Percentiles rank a stretch among this genome's conserved stretches.
Conservation (phyloP, 345 rosid genomes). For the Draba incana region DNA sequence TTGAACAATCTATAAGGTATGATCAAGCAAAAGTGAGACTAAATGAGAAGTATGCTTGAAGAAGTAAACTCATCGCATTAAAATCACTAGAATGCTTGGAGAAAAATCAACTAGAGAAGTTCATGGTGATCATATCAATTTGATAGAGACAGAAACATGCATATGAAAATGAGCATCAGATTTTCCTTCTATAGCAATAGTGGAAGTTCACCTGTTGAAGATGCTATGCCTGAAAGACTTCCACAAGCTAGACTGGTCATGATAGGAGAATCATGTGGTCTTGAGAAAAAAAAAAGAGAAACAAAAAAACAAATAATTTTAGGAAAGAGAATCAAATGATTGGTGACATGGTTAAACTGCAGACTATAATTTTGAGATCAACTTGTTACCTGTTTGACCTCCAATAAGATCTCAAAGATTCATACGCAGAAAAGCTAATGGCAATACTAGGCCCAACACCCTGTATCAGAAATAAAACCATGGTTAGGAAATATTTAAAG, state of each 20-base stretch:
- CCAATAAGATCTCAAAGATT: slow-evolving; percentile 85
- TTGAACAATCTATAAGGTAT: slow-evolving; percentile 1
- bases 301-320: neutral
- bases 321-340: neutral
- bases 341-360: neutral
- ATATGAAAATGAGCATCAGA: neutral
- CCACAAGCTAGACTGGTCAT: slow-evolving; percentile 88
- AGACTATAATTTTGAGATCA: neutral
- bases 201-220: slow-evolving; percentile 72
- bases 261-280: slow-evolving; percentile 78
- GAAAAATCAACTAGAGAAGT: neutral
- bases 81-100: neutral
- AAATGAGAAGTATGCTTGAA: neutral
- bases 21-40: neutral
- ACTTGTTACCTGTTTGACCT: slow-evolving; percentile 61
- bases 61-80: neutral
- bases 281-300: slow-evolving; percentile 28
- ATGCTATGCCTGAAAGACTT: slow-evolving; percentile 96
- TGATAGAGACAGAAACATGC: slow-evolving; percentile 17
- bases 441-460: slow-evolving; percentile 96
- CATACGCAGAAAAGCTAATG: slow-evolving; percentile 86
- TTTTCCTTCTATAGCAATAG: neutral
- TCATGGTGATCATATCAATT: slow-evolving; percentile 6
- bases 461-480: slow-evolving; percentile 43
- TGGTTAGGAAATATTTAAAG: neutral